Conservation (phyloP, 2,329 filamentous ascomycete genomes). For the Pyrenophora seminiperda region DNA sequence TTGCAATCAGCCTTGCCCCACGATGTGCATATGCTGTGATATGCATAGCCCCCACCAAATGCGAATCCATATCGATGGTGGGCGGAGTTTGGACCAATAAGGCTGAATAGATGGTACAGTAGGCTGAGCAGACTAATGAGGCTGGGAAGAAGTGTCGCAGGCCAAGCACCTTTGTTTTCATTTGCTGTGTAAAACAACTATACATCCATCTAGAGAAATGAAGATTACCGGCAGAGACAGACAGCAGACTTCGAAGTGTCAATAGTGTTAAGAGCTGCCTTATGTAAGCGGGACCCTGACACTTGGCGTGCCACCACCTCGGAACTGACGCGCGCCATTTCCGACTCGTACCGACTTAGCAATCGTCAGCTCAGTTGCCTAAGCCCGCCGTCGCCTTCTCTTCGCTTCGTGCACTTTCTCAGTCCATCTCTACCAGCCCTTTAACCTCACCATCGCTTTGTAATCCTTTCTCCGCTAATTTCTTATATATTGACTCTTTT, state of each 20-base stretch:
- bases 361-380: conserved; percentile 21
- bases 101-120: too few species aligned
- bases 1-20: too few species aligned
- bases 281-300: conserved; percentile 8
- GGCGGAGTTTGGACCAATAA: too few species aligned
- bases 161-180: too few species aligned
- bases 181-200: too few species aligned
- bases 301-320: conserved; percentile 13
- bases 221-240: too few species aligned
- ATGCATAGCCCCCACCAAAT: too few species aligned
- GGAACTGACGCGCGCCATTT: conserved; percentile 9
- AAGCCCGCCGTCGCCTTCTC: conserved; percentile 18
- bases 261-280: neutral
- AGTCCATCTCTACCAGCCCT: conserved; percentile 5
- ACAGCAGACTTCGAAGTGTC: neutral
- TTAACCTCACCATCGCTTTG: neutral
- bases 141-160: too few species aligned
- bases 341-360: conserved; percentile 17
- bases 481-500: neutral
- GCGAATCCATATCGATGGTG: too few species aligned
- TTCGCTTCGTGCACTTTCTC: conserved; percentile 25
- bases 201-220: too few species aligned
- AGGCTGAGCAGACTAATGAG: too few species aligned
- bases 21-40: too few species aligned
- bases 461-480: neutral